Evolutionary conservation across 2,329 filamentous ascomycete species (phyloP).

Genomic region (Mycosphaerella sp.): DNA sequence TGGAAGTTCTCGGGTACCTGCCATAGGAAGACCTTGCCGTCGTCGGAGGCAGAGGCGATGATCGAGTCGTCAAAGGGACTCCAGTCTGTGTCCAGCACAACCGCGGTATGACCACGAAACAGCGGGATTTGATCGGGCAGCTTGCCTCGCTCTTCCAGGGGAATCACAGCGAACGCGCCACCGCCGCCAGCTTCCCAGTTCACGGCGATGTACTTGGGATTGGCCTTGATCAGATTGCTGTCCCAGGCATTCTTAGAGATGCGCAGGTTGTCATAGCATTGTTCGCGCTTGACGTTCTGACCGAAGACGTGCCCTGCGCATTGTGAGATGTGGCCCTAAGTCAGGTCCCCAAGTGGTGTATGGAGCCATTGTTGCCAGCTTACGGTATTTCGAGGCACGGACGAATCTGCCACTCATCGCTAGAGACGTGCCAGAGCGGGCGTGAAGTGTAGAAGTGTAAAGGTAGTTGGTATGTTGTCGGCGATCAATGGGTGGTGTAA

Average conservation of each 20-base stretch:
- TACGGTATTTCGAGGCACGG: slow-evolving; percentile 68
- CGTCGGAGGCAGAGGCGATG: slow-evolving; percentile 89
- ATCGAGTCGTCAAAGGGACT: slow-evolving; percentile 93
- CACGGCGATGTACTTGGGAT: slow-evolving; percentile 91
- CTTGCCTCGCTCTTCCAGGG: slow-evolving; percentile 80
- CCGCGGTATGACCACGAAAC: slow-evolving; percentile 91
- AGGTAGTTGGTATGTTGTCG: background rate
- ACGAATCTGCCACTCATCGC: slow-evolving; percentile 66
- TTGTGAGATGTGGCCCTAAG: slow-evolving; percentile 12
- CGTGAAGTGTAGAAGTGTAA: background rate
- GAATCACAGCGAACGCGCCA: slow-evolving; percentile 94
- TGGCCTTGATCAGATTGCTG: slow-evolving; percentile 96
- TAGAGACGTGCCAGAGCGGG: slow-evolving; percentile 1
- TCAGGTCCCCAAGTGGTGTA: slow-evolving; percentile 1
- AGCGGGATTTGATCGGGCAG: slow-evolving; percentile 87
- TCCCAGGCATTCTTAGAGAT: slow-evolving; percentile 99
- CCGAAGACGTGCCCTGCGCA: slow-evolving; percentile 90
- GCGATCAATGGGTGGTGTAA: background rate
- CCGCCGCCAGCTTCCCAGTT: slow-evolving; percentile 98
- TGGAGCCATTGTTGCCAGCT: slow-evolving; percentile 30
- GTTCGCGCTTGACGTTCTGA: slow-evolving; percentile 89
- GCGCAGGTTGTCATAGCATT: slow-evolving; percentile 96
- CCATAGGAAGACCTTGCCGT: slow-evolving; percentile 96
- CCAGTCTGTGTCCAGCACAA: slow-evolving; percentile 97
- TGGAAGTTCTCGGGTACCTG: slow-evolving; percentile 84